Percentiles rank a stretch among this genome's conserved stretches.
Conservation (phyloP, 2,329 filamentous ascomycete genomes). For the Diaporthe citri region DNA sequence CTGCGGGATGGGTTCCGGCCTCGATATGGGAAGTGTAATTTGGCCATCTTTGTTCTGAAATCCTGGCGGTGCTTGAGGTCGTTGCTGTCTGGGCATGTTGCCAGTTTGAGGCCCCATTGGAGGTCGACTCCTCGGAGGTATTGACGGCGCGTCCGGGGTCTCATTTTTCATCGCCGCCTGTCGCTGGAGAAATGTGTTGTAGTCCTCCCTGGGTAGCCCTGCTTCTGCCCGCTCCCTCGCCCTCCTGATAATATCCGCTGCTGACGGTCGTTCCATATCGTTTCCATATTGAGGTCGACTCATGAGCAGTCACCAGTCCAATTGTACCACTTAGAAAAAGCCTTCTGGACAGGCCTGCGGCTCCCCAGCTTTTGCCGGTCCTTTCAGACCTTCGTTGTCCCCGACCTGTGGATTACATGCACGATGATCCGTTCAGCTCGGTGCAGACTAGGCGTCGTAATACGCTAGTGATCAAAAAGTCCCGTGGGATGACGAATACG, state of each 20-base stretch:
- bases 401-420: constrained; percentile 43
- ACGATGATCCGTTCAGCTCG: constrained; percentile 37
- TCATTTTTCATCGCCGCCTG: constrained; percentile 45
- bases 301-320: constrained; percentile 57
- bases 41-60: constrained; percentile 54
- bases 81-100: constrained; percentile 46
- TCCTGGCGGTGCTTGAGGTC: constrained; percentile 50
- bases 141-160: constrained; percentile 44
- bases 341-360: constrained; percentile 37
- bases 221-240: constrained; percentile 66
- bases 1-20: constrained; percentile 65
- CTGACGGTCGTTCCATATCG: constrained; percentile 61
- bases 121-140: constrained; percentile 47
- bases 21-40: constrained; percentile 63
- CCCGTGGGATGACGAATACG: constrained; percentile 36
- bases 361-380: constrained; percentile 27
- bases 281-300: constrained; percentile 68
- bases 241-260: constrained; percentile 64
- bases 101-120: constrained; percentile 42
- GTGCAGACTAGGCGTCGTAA: constrained; percentile 32
- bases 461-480: constrained; percentile 12
- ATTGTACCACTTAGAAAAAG: constrained; percentile 41
- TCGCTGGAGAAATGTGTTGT: constrained; percentile 45
- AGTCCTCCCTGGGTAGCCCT: constrained; percentile 51
- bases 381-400: constrained; percentile 33